Evolutionary conservation across 192 early-diverging fungal genomes (phyloP), one percentile per base, ranked within the genome.

Genomic region (Cladochytrium replicatum): DNA sequence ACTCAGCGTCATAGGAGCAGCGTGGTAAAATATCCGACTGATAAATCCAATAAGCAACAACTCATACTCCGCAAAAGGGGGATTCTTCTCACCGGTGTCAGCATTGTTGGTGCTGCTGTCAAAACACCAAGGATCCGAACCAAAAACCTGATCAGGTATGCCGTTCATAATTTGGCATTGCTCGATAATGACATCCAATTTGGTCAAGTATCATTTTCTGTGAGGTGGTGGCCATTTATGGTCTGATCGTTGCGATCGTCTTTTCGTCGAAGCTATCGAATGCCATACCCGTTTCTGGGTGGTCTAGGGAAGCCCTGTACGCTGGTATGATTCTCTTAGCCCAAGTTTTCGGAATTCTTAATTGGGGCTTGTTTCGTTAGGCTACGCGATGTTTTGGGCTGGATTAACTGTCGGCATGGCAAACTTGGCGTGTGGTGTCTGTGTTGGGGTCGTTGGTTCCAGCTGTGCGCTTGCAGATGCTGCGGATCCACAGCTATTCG

Each of bases 161-260:
- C 6, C n/a, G n/a, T n/a, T n/a, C n/a, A n/a, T n/a, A n/a, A n/a
- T n/a, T n/a, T n/a, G n/a, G n/a, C n/a, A n/a, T n/a, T n/a, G n/a
- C n/a, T n/a, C n/a, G n/a, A n/a, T n/a, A n/a, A n/a, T n/a, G n/a
- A n/a, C n/a, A n/a, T n/a, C n/a, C n/a, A n/a, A n/a, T n/a, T n/a
- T n/a, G n/a, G n/a, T n/a, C 28, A 51, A 84, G 88, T 57, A 93
- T 98, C 54, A 98, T 96, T 62, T 98, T 98, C 60, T 98, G 92
- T 69, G 95, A 98, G 72, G 95, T 96, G 41, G 94, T 98, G 7
- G 94, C 92, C 52, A 98, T 98, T 53, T 98, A 98, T 69, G 94
- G 94, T 47, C 77, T 98, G 22, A 96, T 98, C 58, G 94, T 98
- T 80, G 88, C 91, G 21, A 98, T 98, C 54, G 89, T 98, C 28